A percentile compares a stretch with the other conserved stretches of the same genome.
These are phyloP conservation scores for Afroboletus lepidellus DNA, from an alignment of 1,284 basidiomycete species.

Conservation along the genomic window DNA sequence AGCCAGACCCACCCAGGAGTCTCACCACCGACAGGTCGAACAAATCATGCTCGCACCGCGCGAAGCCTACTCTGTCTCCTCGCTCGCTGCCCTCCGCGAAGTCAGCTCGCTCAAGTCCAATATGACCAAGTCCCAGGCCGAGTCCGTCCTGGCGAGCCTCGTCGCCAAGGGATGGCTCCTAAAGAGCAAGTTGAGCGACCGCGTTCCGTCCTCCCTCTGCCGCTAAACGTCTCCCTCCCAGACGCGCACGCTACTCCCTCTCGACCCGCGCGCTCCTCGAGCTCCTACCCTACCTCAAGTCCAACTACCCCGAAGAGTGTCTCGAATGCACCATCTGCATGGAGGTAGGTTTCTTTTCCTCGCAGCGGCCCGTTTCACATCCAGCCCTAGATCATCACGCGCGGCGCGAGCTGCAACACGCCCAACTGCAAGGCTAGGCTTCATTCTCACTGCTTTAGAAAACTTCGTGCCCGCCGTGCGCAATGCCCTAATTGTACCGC, in stretches of 20 bases:
- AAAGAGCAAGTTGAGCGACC: conserved; percentile 65
- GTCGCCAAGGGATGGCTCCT: conserved; percentile 79
- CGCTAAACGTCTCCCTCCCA: conserved; percentile 25
- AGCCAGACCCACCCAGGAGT: not conserved
- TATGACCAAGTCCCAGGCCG: conserved; percentile 75
- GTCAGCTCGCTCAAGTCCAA: conserved; percentile 57
- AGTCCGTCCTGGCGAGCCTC: conserved; percentile 73
- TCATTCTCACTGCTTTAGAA: conserved; percentile 66
- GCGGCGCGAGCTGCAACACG: conserved; percentile 63
- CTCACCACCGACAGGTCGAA: conserved; percentile 57
- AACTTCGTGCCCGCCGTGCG: conserved; percentile 37
- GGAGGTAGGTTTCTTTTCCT: conserved; percentile 45
- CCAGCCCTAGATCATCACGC: conserved; percentile 54
- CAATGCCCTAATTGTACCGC: conserved; percentile 58
- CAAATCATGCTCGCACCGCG: conserved; percentile 81
- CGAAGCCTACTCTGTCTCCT: conserved; percentile 73
- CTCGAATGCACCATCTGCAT: conserved; percentile 74
- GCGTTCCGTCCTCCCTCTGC: not conserved
- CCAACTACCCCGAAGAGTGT: conserved; percentile 70
- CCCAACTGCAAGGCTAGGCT: conserved; percentile 63
- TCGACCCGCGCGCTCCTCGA: conserved; percentile 75
- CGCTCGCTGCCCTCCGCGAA: conserved; percentile 74
- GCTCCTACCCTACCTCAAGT: conserved; percentile 70
- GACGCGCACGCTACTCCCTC: conserved; percentile 74
- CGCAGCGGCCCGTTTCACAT: conserved; percentile 46